Evolutionary conservation across 192 early-diverging fungal genomes (phyloP), one percentile per base, ranked within the genome.

Genomic region (Tieghemiomyces parasiticus): DNA sequence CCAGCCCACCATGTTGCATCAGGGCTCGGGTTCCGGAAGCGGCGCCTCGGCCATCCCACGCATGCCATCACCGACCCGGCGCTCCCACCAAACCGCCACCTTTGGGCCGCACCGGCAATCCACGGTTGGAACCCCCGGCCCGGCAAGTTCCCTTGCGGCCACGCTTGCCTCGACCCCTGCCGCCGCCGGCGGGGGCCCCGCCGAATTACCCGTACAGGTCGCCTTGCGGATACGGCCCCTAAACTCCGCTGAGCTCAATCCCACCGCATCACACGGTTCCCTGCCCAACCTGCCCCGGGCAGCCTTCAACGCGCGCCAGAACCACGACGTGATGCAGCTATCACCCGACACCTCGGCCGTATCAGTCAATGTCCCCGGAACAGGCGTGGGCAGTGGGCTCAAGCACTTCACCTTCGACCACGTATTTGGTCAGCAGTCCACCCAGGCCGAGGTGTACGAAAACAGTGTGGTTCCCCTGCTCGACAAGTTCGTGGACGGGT

Each of bases 401-500:
- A 58, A 58, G 33, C 55, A 58, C 12, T 85, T 81, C 65, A 69
- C 63, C 38, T 90, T 83, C 59, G 87, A 91, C 62, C 64, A 82
- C 45, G 79, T 78, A 32, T 91, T 85, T 68, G 81, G 78, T 8
- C 64, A 78, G 0, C 66, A 74, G 8, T 62, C 80, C 19, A 48
- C 70, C 28, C 84, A 91, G 67, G 53, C 69, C 8, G 67, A 74
- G 9, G 72, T 93, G 29, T 93, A 78, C 65, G 72, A 76, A 22
- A 32, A 65, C 1, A 68, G 71, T n/a, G 73, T 80, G 2, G 64
- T 58, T 2, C 76, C 70, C 20, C 70, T 88, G 62, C 51, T 79
- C 33, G 60, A 31, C 35, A 70, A 74, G 50, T 85, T 86, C 61
- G 65, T 86, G 33, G 78, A 86, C 74, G 94, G 94, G 22, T 93